Evolutionary conservation across 1,139 yeast genomes (phyloP), one percentile per base, ranked within the genome.

Genomic region (Arxiozyma bovina): DNA sequence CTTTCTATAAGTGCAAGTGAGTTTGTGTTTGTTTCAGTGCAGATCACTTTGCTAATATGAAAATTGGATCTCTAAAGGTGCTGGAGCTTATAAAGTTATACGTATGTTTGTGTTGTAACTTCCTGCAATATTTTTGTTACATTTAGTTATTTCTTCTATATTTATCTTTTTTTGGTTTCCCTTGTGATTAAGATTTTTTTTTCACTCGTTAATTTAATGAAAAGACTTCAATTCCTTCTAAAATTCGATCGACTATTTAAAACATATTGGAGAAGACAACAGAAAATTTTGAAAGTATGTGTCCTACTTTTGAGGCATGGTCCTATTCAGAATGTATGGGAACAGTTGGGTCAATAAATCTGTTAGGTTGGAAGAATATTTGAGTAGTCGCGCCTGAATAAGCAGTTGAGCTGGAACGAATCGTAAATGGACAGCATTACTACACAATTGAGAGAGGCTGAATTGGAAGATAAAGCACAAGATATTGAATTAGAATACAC

Each of bases 401-500:
- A 34, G 12, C 12, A 34, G 3, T 15, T 12, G n/a, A 34, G 2
- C 40, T 4, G 12, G 6, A 34, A 34, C n/a, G 22, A 17, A 27
- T 5, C 3, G 9, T 15, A 18, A 17, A 48, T 52, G 51, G 43
- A 52, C 20, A 51, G 45, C 42, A 48, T 53, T 17, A 48, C 30
- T 41, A 41, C 38, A 27, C 42, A 17, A 21, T 18, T 53, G 46
- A 18, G 52, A 54, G 34, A 52, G 52, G 30, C 54, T 53, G 20
- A 52, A 51, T 25, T 48, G 25, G 57, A 57, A 15, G 56, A 52
- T 12, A 55, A 56, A 34, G 50, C 50, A 7, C 42, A 34, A 20
- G 50, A 34, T 34, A 43, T 44, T 1, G 61, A 57, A 7, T 23
- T 42, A 17, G 45, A 43, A 42, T 49, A 49, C 47, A 38, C 43